Evolutionary conservation across 1,139 yeast species (phyloP), one percentile per base, ranked within the genome.

Genomic region (Candida sanyaensis): DNA sequence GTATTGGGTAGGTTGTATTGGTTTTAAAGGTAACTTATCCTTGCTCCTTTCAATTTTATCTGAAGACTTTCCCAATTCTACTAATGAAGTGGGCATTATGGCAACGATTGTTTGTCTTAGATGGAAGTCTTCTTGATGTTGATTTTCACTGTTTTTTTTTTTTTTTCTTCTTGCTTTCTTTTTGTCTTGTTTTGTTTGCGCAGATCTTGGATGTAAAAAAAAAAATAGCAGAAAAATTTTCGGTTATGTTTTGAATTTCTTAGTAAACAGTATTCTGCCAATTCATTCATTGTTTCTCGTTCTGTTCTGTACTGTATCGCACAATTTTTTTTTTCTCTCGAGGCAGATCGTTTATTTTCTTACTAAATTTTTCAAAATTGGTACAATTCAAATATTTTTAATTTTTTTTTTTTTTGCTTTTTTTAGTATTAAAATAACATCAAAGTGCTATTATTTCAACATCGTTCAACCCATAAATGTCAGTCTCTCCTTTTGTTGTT

Each of bases 401-500:
- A 2, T 17, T 17, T 17, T 17, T 17, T n/a, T n/a, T n/a, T n/a
- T n/a, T n/a, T n/a, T n/a, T n/a, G n/a, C n/a, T n/a, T n/a, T n/a
- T 17, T 17, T 17, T 17, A 17, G 21, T 17, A 17, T 17, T 17
- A 2, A 2, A 17, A 3, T 17, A 17, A 17, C 21, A 17, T 17
- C 21, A 17, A 17, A 17, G 21, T 17, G 21, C 21, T 17, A 17
- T 17, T 17, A 3, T 17, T 17, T 17, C 21, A 17, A 17, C 21
- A 17, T 17, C 3, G 21, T 17, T 17, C 21, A 17, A 17, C 27
- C 12, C 12, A 23, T 23, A 28, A 6, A 42, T 34, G 41, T 26
- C 43, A 11, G 21, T 10, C n/a, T 24, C 50, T 40, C 64, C 92
- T 3, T 89, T 91, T 64, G 70, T 83, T 48, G 89, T 90, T 2